These are phyloP conservation scores for Spiromastix sp. DNA, from an alignment of 2,329 filamentous ascomycete species.

Conservation along the genomic window DNA sequence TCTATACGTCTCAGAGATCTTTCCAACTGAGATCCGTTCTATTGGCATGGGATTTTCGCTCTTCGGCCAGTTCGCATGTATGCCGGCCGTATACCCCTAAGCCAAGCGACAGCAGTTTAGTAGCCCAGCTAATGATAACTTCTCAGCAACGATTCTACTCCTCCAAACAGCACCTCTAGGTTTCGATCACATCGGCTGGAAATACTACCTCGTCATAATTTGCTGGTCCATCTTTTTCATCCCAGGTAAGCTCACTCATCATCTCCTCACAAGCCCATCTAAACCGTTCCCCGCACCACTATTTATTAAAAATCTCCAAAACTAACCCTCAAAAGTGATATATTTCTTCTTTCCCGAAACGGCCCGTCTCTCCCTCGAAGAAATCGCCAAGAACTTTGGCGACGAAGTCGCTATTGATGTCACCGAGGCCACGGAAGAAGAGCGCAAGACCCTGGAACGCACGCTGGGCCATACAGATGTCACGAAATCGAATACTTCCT, in stretches of 20 bases:
- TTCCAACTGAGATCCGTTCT: conserved; percentile 40
- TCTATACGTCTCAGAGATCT: conserved; percentile 37
- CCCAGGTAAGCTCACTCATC: conserved; percentile 18
- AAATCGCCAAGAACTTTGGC: conserved; percentile 38
- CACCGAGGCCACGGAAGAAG: conserved; percentile 34
- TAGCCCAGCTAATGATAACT: conserved; percentile 3
- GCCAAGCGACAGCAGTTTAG: conserved; percentile 3
- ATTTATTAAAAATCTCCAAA: neutral
- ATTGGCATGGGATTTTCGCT: conserved; percentile 44
- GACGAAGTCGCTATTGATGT: conserved; percentile 41
- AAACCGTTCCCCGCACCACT: neutral
- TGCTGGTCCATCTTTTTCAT: conserved; percentile 34
- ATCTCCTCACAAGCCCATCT: neutral
- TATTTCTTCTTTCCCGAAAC: conserved; percentile 38
- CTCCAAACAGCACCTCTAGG: conserved; percentile 38
- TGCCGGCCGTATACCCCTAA: conserved; percentile 5
- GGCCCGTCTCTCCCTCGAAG: conserved; percentile 34
- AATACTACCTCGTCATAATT: conserved; percentile 41
- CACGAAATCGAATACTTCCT: conserved; percentile 1
- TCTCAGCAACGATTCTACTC: conserved; percentile 36
- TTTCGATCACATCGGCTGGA: conserved; percentile 38
- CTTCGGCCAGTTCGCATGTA: conserved; percentile 39
- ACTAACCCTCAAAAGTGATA: conserved; percentile 21
- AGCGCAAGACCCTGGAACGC: conserved; percentile 18
- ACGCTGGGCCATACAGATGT: conserved; percentile 3